Percentiles rank a stretch among this genome's conserved stretches.
Conservation (phyloP, 1,139 yeast genomes). For the Hansenula sp. region DNA sequence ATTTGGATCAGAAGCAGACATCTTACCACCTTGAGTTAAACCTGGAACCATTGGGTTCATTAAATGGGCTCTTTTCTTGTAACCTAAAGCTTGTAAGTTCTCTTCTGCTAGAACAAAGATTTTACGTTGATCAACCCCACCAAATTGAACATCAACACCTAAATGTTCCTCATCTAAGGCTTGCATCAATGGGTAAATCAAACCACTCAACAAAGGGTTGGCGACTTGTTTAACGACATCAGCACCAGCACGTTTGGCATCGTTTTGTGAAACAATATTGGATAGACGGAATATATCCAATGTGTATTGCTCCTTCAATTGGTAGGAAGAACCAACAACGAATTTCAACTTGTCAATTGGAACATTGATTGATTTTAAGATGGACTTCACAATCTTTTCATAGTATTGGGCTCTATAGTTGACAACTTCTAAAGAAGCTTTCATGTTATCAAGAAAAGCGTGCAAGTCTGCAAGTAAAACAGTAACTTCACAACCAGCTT, state of each 20-base stretch:
- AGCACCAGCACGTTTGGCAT: slow-evolving; percentile 98
- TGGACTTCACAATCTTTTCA: slow-evolving; percentile 77
- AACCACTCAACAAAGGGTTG: slow-evolving; percentile 88
- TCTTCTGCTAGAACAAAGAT: slow-evolving; percentile 97
- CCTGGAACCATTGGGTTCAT: slow-evolving; percentile 99
- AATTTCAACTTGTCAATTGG: slow-evolving; percentile 87
- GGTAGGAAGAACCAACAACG: slow-evolving; percentile 86
- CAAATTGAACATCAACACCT: slow-evolving; percentile 90
- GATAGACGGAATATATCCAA: slow-evolving; percentile 85
- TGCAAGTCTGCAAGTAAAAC: slow-evolving; percentile 95
- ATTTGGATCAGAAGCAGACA: slow-evolving; percentile 99
- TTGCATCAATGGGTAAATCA: slow-evolving; percentile 98
- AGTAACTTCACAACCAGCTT: slow-evolving; percentile 94
- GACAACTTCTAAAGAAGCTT: slow-evolving; percentile 93
- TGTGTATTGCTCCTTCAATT: slow-evolving; percentile 71
- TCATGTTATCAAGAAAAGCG: slow-evolving; percentile 97
- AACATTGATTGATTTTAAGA: slow-evolving; percentile 80
- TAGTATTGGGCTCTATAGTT: slow-evolving; percentile 86
- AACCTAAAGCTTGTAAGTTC: slow-evolving; percentile 79
- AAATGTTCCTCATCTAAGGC: slow-evolving; percentile 94
- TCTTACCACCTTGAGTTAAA: slow-evolving; percentile 92
- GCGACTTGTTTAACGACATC: slow-evolving; percentile 98
- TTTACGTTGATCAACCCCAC: slow-evolving; percentile 98
- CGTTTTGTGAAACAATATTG: slow-evolving; percentile 85
- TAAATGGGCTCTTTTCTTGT: slow-evolving; percentile 95